phyloP scores from a whole-genome alignment of 2,329 filamentous ascomycete genomes.

The Nigrospora sphaerica region DNA sequence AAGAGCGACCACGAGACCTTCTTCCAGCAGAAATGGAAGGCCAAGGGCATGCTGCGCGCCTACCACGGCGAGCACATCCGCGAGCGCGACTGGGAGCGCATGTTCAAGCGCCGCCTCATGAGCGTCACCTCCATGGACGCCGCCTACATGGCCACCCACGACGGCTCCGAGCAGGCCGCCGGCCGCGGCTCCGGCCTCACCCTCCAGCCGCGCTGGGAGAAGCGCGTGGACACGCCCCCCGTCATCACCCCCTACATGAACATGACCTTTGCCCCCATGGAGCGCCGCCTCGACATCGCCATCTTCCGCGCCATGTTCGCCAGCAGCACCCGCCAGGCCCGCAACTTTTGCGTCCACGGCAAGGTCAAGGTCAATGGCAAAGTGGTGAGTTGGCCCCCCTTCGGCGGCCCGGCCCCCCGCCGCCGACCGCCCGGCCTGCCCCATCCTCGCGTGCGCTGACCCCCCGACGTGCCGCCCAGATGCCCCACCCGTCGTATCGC shows the following conservation, averaged over 20 bases:
- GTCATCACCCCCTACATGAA: slow-evolving; percentile 82
- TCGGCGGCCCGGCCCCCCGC: background rate
- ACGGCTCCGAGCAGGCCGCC: slow-evolving; percentile 76
- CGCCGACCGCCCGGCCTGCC: too few species aligned
- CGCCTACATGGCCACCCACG: slow-evolving; percentile 67
- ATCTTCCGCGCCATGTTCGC: slow-evolving; percentile 92
- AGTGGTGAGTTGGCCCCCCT: slow-evolving; percentile 59
- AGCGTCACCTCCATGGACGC: slow-evolving; percentile 83
- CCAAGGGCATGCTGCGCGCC: slow-evolving; percentile 74
- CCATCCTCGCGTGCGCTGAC: background rate
- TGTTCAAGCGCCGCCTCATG: slow-evolving; percentile 77
- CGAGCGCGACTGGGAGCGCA: slow-evolving; percentile 88
- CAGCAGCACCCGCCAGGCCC: slow-evolving; percentile 84
- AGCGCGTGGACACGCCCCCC: background rate
- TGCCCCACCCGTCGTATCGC: slow-evolving; percentile 85
- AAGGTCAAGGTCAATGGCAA: slow-evolving; percentile 94
- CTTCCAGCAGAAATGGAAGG: slow-evolving; percentile 97
- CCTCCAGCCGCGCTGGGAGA: slow-evolving; percentile 9
- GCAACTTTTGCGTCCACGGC: slow-evolving; percentile 91
- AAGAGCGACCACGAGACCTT: slow-evolving; percentile 53
- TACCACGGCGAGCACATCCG: slow-evolving; percentile 95
- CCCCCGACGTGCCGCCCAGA: slow-evolving; percentile 42
- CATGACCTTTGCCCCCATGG: slow-evolving; percentile 89
- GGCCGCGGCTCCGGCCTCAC: slow-evolving; percentile 73
- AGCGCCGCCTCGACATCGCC: slow-evolving; percentile 87